Evolutionary conservation across 805 yeast species (phyloP).

Genomic region (Spathaspora girioi): DNA sequence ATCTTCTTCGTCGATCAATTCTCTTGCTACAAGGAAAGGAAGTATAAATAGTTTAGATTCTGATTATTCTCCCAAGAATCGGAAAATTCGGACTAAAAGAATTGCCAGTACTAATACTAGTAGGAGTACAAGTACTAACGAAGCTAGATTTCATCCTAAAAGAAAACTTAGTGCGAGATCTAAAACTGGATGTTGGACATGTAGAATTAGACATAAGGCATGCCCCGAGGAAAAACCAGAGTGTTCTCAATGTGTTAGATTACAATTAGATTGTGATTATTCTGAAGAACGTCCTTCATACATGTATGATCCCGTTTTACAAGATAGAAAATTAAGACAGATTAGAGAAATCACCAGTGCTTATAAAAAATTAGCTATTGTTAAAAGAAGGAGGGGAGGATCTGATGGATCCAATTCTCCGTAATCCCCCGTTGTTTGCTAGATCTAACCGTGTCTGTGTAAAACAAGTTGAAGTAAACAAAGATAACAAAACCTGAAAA

Average conservation of each 20-base stretch:
- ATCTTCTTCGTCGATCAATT: background rate
- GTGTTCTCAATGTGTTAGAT: constrained; percentile 55
- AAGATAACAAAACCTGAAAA: no score
- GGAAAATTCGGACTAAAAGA: background rate
- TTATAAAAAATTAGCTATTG: constrained; percentile 13
- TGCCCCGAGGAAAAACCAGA: constrained; percentile 64
- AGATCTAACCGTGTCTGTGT: no score
- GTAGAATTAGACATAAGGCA: constrained; percentile 67
- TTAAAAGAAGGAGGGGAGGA: background rate
- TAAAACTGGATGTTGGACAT: constrained; percentile 74
- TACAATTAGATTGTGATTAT: constrained; percentile 59
- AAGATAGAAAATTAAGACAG: constrained; percentile 45
- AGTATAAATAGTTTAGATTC: background rate
- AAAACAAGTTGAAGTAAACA: no score
- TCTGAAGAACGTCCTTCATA: constrained; percentile 48
- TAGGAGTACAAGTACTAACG: no score
- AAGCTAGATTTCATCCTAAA: background rate
- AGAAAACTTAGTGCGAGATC: constrained; percentile 33
- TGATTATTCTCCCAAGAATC: background rate
- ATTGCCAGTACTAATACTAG: no score
- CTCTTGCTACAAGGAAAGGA: background rate
- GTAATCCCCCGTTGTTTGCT: background rate
- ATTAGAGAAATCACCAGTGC: constrained; percentile 44
- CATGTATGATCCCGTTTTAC: constrained; percentile 42
- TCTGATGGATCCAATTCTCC: background rate